Base-by-base conservation (phyloP, 176 grass and related monocot genomes). In the Carex cristatella region DNA sequence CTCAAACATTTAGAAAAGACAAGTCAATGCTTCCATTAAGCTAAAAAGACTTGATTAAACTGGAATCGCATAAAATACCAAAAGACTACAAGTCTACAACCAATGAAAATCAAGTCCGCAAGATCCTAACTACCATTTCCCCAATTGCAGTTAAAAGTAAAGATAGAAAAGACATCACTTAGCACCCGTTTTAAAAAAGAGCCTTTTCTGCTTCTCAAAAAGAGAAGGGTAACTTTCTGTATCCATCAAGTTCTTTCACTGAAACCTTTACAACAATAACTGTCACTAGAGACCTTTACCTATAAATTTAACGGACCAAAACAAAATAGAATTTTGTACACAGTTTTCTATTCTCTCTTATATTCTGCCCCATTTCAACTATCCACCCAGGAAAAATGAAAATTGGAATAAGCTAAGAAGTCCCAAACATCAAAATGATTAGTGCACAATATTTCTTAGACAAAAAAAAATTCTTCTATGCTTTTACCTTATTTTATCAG, bases 161-260 rank as follows among this genome's bases (percentile, higher is more conserved):
- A 57, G 28, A 56, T 57, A 32, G 74, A 79, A 79, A 58, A 79
- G 51, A 79, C 58, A 58, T 79, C 74, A 79, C 74, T 54, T 31
- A 8, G 51, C 4, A 6, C 72, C 32, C 13, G 2, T 51, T 38
- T 6, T 54, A 11, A 16, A 6, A 54, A 76, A 31, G 23, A 23
- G n/a, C 46, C 19, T 3, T 32, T 33, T 42, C 14, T 66, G 64
- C 14, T 38, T 18, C 66, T 55, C 23, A 77, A 30, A 30, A 28
- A 57, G 27, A 48, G 37, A 55, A 56, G n/a, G 2, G 71, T 0
- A 54, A 28, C 27, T 58, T 79, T 79, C 53, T 16, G 30, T 32
- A 58, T 75, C 27, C 74, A 32, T 75, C 71, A 55, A 76, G 11
- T 51, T 76, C 12, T 13, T 55, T 30, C n/a, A 54, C 49, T 46